A percentile compares a stretch with the other conserved stretches of the same genome.
These are phyloP conservation scores for Plantago ovata DNA, from an alignment of 257 asterid species.

Conservation along the genomic window DNA sequence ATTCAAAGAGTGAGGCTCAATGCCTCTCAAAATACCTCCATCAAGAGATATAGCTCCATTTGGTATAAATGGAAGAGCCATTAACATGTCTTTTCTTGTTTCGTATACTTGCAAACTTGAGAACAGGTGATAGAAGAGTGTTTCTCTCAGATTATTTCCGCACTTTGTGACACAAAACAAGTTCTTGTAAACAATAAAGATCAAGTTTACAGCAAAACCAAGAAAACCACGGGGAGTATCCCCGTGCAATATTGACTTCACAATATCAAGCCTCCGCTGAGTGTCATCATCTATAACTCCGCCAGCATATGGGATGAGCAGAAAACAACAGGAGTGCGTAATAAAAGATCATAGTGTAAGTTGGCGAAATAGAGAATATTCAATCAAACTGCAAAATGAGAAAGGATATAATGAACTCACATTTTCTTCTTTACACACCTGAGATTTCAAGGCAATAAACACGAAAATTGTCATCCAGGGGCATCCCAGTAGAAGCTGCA, in stretches of 20 bases:
- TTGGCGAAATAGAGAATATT: not conserved
- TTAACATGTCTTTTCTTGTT: slow-evolving; percentile 74
- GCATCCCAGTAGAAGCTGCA: slow-evolving; percentile 48
- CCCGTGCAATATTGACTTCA: slow-evolving; percentile 58
- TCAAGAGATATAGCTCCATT: slow-evolving; percentile 85
- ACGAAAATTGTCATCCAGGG: slow-evolving; percentile 43
- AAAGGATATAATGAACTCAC: slow-evolving; percentile 8
- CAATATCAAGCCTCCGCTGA: slow-evolving; percentile 64
- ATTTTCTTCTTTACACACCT: slow-evolving; percentile 38
- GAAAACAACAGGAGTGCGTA: slow-evolving; percentile 12
- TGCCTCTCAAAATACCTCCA: slow-evolving; percentile 66
- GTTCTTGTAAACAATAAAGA: slow-evolving; percentile 46
- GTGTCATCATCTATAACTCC: slow-evolving; percentile 64
- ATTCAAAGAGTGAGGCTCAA: slow-evolving; percentile 45
- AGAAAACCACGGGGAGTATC: slow-evolving; percentile 72
- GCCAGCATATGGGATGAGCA: slow-evolving; percentile 66
- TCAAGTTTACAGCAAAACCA: slow-evolving; percentile 93
- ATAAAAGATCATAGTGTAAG: slow-evolving; percentile 10
- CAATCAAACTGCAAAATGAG: slow-evolving; percentile 14
- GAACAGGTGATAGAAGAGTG: slow-evolving; percentile 77
- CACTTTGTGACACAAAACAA: slow-evolving; percentile 31
- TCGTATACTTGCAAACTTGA: slow-evolving; percentile 70
- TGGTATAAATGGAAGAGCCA: slow-evolving; percentile 42
- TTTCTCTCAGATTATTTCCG: slow-evolving; percentile 75
- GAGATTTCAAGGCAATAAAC: slow-evolving; percentile 67